Base-by-base conservation (phyloP, 306 rosid species). In the Ceratonia siliqua region DNA sequence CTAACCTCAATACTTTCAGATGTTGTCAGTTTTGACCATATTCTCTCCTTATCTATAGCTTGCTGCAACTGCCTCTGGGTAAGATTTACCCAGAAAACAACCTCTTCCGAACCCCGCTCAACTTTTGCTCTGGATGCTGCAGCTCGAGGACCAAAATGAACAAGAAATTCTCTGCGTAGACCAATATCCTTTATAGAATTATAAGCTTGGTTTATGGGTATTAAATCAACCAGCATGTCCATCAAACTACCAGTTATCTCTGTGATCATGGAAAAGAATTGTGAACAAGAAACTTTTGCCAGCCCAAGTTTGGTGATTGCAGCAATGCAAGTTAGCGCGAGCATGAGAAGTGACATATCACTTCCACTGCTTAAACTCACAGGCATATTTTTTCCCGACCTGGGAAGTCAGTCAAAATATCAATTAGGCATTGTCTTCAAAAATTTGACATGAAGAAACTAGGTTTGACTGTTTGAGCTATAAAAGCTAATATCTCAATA, bases 1-100 rank as follows among this genome's bases (percentile, higher is more conserved):
- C 91, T 74, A 39, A 91, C 98, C 98, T 91, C 98, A 48, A 94
- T 95, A 78, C 98, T 90, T 90, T 95, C 99, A 49, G 97, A 90
- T 62, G 99, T 92, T 73, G 98, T 95, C 46, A 95, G 81, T 76
- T 97, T 85, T 38, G 98, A 92, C 99, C 99, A 95, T 72, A 95
- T 95, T 86, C 82, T 92, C 84, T 95, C 99, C 78, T 96, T 95
- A 59, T 92, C 93, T 77, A 95, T 85, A 67, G 96, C 97, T 75
- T 71, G 90, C 70, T 92, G 97, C 77, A 95, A 85, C 79, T 87
- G 93, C 85, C 64, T 82, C 90, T 92, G 98, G 68, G 84, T 80
- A 72, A 92, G 98, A 82, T 86, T 86, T 74, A 95, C 91, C 99
- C 99, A 95, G 86, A 95, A 95, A 78, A 83, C 66, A 78, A 89